Evolutionary conservation across 208 protist genomes (phyloP).

Genomic region (Porcisia deanei): DNA sequence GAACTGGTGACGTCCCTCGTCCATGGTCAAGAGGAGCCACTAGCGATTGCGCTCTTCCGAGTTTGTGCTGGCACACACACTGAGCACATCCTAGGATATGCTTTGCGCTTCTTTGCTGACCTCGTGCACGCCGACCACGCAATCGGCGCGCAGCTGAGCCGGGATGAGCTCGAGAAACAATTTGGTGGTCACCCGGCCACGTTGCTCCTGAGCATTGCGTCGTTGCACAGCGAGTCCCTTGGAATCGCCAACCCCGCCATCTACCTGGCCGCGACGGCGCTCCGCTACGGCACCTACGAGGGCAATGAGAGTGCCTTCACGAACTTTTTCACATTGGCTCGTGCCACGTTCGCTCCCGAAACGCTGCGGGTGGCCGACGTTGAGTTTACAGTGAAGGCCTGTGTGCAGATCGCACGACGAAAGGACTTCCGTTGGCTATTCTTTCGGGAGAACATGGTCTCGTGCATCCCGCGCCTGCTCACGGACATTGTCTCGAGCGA

Average conservation of each 20-base stretch:
- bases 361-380: conserved; percentile 62
- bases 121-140: conserved; percentile 44
- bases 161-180: conserved; percentile 32
- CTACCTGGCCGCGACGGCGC: conserved; percentile 66
- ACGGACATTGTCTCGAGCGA: conserved; percentile 81
- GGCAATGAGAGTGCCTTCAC: conserved; percentile 50
- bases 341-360: conserved; percentile 53
- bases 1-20: conserved; percentile 62
- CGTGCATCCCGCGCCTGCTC: conserved; percentile 76
- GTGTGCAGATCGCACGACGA: conserved; percentile 68
- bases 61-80: conserved; percentile 48
- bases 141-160: conserved; percentile 61
- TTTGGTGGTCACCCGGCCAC: conserved; percentile 58
- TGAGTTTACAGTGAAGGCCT: conserved; percentile 77
- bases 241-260: conserved; percentile 73
- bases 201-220: conserved; percentile 54
- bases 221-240: conserved; percentile 38
- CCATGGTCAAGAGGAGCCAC: conserved; percentile 45
- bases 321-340: conserved; percentile 63
- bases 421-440: conserved; percentile 78
- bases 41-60: conserved; percentile 66
- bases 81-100: conserved; percentile 55
- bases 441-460: conserved; percentile 64
- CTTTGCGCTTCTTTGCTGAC: conserved; percentile 82
- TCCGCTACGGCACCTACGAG: conserved; percentile 64